phyloP scores from a whole-genome alignment of 306 rosid species.

The Albizia julibrissin region DNA sequence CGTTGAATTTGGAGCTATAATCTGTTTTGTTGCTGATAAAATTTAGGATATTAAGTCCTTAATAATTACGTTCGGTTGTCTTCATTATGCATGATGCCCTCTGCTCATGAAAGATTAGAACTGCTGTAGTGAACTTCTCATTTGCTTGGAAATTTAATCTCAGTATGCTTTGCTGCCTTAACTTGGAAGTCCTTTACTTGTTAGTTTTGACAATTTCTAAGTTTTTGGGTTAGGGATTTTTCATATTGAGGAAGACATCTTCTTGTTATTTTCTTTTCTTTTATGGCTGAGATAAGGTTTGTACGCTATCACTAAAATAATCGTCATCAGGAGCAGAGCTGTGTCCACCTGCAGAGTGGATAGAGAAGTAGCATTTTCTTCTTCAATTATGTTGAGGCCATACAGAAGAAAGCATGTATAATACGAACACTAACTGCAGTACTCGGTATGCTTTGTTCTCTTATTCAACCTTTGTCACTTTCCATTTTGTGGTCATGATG shows the following conservation, averaged over 20 bases:
- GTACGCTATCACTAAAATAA: slow-evolving; percentile 5
- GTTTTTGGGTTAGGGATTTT: not conserved
- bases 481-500: not conserved
- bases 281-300: not conserved
- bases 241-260: not conserved
- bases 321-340: slow-evolving; percentile 41
- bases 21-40: slow-evolving; percentile 11
- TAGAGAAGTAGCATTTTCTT: slow-evolving; percentile 30
- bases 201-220: not conserved
- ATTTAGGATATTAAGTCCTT: not conserved
- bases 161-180: not conserved
- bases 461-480: not conserved
- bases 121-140: not conserved
- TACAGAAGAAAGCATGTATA: slow-evolving; percentile 40
- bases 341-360: slow-evolving; percentile 32
- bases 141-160: not conserved
- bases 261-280: not conserved
- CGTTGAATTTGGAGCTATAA: not conserved
- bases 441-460: slow-evolving; percentile 39
- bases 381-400: not conserved
- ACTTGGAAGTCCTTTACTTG: not conserved
- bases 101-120: not conserved
- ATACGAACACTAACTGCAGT: slow-evolving; percentile 32
- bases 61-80: not conserved
- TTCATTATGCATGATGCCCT: not conserved